Base-by-base conservation (phyloP, 148 eudicot genomes). In the Euryodendron excelsum region DNA sequence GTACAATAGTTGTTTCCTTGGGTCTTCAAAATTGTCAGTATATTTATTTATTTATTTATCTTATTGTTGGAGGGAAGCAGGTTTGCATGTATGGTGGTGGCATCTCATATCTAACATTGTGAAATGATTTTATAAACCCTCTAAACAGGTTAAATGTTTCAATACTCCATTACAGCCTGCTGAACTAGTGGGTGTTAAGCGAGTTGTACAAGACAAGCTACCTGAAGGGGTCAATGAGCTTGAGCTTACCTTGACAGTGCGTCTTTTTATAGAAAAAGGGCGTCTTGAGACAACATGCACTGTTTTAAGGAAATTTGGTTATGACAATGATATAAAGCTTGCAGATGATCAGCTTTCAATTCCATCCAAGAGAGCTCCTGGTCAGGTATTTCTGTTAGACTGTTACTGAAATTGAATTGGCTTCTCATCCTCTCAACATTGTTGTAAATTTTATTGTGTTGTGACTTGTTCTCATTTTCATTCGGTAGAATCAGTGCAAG, bases 241-340 rank as follows among this genome's bases (percentile, higher is more conserved):
- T 79, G 91, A 89, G 64, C 91, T 90, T 83, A 90, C 91, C 56
- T 77, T 90, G 48, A 75, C 86, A 34, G 93, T 90, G 21, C 88
- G 88, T 73, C 84, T 90, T 58, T 90, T 90, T 76, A 86, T 90
- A 45, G 93, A 88, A 77, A 90, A 84, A 80, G 89, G 91, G 53
- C 93, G 93, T 25, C 78, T 88, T 39, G 93, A 90, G 83, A 90
- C 93, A 4, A 83, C 88, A 14, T 90, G 90, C 91, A 83, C 84
- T 47, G 93, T 90, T 45, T 69, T 90, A 61, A 77, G 91, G 74
- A 90, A 81, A 77, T 90, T 84, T 77, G 93, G 91, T 64, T 90
- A 90, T 76, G 82, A 86, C 78, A 87, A 90, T 77, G 88, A 86
- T 77, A 85, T 90, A 52, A 74, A 82, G 77, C 93, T 90, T 33